Evolutionary conservation across 2,329 filamentous ascomycete genomes (phyloP), one percentile per base, ranked within the genome.

Genomic region (Colletotrichum chlorophyti): DNA sequence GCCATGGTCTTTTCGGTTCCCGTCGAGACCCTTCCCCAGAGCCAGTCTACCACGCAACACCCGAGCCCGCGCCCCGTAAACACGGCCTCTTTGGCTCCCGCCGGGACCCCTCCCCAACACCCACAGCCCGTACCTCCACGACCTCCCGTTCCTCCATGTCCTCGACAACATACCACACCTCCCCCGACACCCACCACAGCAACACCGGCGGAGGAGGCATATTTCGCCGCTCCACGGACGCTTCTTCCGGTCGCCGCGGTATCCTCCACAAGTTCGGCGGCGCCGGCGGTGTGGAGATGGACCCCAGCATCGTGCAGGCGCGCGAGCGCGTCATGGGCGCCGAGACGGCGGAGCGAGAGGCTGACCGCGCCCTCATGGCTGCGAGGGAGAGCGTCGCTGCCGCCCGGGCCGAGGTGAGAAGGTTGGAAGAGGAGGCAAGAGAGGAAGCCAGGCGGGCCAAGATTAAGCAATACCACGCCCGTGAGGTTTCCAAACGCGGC

Each of bases 401-500:
- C 63, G 88, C 88, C 0, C 76, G 83, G 27, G 86, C 86, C 41
- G 81, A 90, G 61, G 84, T 89, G 2, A 83, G 81, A 73, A 72
- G 78, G 12, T 72, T 91, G 4, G 88, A 90, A 76, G 70, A 79
- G 48, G 88, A 91, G 74, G 87, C 87, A 2, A 79, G 79, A 65
- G 86, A 88, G 72, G 85, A 89, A 68, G 83, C 87, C 2, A 76
- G 86, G 19, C 71, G 82, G 37, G 87, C 87, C 2, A 88, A 85
- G 79, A 83, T 90, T 48, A 90, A 91, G 81, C 81, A 88, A 72
- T 78, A 80, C 49, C 84, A 90, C 67, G 88, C 87, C 1, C 80
- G 78, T 65, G 83, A 85, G 66, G 81, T 90, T 26, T 86, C 83
- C 6, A 90, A 88, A 83, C 79, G 86, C 49, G 87, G 85, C n/a